These are phyloP conservation scores for Trichoderma asperelloides DNA, from an alignment of 495 filamentous ascomycete species.

Conservation along the genomic window DNA sequence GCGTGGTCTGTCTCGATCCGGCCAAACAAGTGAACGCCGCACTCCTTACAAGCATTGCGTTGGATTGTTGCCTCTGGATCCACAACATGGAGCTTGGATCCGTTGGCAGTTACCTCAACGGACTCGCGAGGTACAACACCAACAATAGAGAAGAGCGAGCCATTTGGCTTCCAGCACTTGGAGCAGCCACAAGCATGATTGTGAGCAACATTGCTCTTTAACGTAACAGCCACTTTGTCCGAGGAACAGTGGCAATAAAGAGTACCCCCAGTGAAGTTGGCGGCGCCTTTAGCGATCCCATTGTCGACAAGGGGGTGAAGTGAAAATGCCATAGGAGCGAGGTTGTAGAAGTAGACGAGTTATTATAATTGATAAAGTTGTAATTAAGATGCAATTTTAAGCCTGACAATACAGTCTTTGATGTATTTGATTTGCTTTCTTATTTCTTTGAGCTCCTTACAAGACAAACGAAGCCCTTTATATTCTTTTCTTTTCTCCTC, in stretches of 20 bases:
- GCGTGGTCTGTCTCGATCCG: conserved; percentile 52
- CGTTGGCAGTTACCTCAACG: conserved; percentile 40
- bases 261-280: conserved; percentile 42
- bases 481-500: too few relatives aligned
- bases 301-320: conserved; percentile 53
- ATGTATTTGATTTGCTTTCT: too few relatives aligned
- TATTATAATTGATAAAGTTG: too few relatives aligned
- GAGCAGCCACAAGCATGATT: conserved; percentile 61
- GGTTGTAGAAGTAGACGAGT: too few relatives aligned
- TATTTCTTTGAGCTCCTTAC: too few relatives aligned
- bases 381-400: too few relatives aligned
- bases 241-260: conserved; percentile 45
- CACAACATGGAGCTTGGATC: conserved; percentile 42
- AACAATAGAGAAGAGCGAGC: conserved; percentile 51
- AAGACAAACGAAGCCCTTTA: too few relatives aligned
- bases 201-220: conserved; percentile 46
- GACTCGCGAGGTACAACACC: conserved; percentile 42
- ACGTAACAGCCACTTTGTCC: conserved; percentile 41
- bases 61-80: conserved; percentile 45
- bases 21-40: conserved; percentile 49
- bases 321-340: conserved; percentile 26
- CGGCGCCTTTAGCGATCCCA: conserved; percentile 35
- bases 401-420: too few relatives aligned
- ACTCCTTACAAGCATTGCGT: conserved; percentile 47
- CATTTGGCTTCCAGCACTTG: conserved; percentile 53